Evolutionary conservation across 768 basidiomycete genomes (phyloP).

Genomic region (Coprinopsis sp.): DNA sequence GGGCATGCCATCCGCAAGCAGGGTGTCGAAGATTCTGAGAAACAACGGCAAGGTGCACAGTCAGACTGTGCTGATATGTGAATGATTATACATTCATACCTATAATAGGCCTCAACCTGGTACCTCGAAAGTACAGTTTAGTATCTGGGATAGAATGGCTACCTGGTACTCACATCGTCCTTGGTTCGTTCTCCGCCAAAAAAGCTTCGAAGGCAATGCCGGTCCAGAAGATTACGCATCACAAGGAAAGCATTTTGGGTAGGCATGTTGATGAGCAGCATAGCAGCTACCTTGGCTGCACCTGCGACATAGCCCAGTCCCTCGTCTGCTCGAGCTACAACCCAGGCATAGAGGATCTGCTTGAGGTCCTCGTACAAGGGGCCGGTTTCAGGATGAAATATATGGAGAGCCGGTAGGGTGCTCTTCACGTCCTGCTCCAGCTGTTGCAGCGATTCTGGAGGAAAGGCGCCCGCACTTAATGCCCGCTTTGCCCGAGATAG

Average conservation of each 20-base stretch:
- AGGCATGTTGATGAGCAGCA: conserved; percentile 83
- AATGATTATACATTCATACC: conserved; percentile 50
- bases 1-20: conserved; percentile 90
- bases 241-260: conserved; percentile 70
- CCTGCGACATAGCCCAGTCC: conserved; percentile 72
- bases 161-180: conserved; percentile 77
- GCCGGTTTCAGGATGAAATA: conserved; percentile 73
- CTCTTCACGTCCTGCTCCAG: conserved; percentile 73
- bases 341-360: conserved; percentile 84
- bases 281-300: conserved; percentile 72
- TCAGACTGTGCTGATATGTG: conserved; percentile 5
- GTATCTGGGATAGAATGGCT: conserved; percentile 1
- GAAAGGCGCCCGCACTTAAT: conserved; percentile 60
- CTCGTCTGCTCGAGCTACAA: conserved; percentile 79
- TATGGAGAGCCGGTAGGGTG: conserved; percentile 73
- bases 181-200: conserved; percentile 66
- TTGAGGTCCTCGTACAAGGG: conserved; percentile 79
- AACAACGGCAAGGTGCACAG: conserved; percentile 5
- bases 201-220: conserved; percentile 82
- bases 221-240: conserved; percentile 80
- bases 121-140: conserved; percentile 21
- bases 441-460: conserved; percentile 50
- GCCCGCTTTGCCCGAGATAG: conserved; percentile 71
- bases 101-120: conserved; percentile 88
- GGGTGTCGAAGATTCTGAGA: conserved; percentile 82